Evolutionary conservation across 306 rosid genomes (phyloP), one percentile per base, ranked within the genome.

Genomic region (Fagus crenata): DNA sequence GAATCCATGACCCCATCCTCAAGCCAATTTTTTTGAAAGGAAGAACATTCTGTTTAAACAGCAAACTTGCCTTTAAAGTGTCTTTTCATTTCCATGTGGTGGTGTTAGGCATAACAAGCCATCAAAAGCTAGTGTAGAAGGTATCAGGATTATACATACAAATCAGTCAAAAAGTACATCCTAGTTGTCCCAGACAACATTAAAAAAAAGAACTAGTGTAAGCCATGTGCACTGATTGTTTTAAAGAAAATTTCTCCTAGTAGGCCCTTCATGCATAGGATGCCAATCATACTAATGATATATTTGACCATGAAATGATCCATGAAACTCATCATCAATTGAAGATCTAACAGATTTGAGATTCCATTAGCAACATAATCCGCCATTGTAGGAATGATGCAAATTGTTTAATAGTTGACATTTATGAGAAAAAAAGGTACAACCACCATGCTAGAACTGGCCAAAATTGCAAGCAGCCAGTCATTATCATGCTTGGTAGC

Each of bases 241-340:
- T 1, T 43, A 0, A 39, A 39, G 49, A 17, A 65, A 65, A 65
- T 15, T 35, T 63, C 13, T 65, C 49, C 33, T 12, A 6, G 32
- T 40, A 60, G 1, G 37, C 13, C 49, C 6, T 13, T 18, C 69
- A 72, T 67, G 58, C 82, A 82, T 81, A 65, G 83, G 87, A 86
- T 85, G 37, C 87, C 72, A 14, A 53, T 53, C 7, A 22, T n/a
- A 0, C 36, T 32, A 32, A 65, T 3, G 32, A 37, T 36, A 37
- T 17, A 28, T 58, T 28, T 58, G 65, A 31, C 65, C 3, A 18
- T 8, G 7, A 67, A 37, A 36, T 46, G 51, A 46, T 46, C 51
- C 51, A 12, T 61, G 41, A 12, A 32, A 1, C 4, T 9, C 7
- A 61, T 33, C 40, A 12, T 4, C 68, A 32, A 4, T 2, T 67